A percentile compares a stretch with the other conserved stretches of the same genome.
Evolutionary conservation across 2,329 filamentous ascomycete species (phyloP).

Genomic region (Neofusicoccum sp.): DNA sequence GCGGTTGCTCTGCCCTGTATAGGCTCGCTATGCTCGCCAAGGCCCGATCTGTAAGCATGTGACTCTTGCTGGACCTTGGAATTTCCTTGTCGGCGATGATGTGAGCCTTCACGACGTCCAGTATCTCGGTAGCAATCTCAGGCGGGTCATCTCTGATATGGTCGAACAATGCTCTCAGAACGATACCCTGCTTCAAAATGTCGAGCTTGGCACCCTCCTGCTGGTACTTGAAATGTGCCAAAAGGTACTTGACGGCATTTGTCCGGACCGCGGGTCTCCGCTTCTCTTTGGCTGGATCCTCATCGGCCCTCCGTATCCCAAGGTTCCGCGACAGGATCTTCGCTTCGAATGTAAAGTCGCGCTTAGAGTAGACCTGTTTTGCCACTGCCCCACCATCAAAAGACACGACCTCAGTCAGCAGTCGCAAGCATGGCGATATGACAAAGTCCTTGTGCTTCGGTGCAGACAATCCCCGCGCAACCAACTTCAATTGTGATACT

Average conservation of each 20-base stretch:
- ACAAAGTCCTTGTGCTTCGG: constrained; percentile 82
- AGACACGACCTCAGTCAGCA: constrained; percentile 80
- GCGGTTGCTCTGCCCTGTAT: constrained; percentile 40
- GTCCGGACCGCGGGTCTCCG: constrained; percentile 77
- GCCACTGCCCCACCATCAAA: constrained; percentile 84
- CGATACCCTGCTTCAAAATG: constrained; percentile 70
- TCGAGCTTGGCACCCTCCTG: constrained; percentile 76
- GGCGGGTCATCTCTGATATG: constrained; percentile 76
- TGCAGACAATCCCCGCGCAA: constrained; percentile 75
- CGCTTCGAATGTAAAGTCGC: constrained; percentile 68
- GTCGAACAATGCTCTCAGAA: constrained; percentile 70
- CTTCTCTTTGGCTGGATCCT: constrained; percentile 59
- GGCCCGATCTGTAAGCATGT: constrained; percentile 71
- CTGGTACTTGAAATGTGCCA: constrained; percentile 76
- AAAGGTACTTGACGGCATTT: constrained; percentile 76
- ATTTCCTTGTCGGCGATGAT: constrained; percentile 75
- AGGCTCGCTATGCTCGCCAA: constrained; percentile 61
- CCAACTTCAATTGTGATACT: constrained; percentile 74
- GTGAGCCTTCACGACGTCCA: constrained; percentile 67
- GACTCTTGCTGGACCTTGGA: constrained; percentile 69
- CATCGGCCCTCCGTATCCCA: constrained; percentile 59
- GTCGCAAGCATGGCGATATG: constrained; percentile 80
- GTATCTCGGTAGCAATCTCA: constrained; percentile 69
- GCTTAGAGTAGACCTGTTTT: constrained; percentile 71
- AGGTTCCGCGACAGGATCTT: constrained; percentile 79